Conservation (phyloP, 1,284 basidiomycete genomes). For the Ustilago sp. region DNA sequence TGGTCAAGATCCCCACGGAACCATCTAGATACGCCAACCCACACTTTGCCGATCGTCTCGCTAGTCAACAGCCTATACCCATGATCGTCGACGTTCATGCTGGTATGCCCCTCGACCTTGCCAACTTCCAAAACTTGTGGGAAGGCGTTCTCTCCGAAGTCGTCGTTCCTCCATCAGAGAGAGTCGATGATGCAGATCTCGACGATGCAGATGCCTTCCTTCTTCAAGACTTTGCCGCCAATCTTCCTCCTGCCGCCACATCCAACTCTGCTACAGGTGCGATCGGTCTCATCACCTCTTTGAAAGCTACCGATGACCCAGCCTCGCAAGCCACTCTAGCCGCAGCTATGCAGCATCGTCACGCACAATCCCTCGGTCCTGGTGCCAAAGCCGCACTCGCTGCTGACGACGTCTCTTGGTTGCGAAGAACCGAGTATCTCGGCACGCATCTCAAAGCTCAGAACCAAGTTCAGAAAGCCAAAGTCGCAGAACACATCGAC, state of each 20-base stretch:
- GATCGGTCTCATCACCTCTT: constrained; percentile 38
- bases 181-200: constrained; percentile 40
- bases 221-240: constrained; percentile 56
- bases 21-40: constrained; percentile 63
- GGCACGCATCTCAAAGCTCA: constrained; percentile 60
- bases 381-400: constrained; percentile 42
- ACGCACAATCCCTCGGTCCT: constrained; percentile 48
- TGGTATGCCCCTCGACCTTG: constrained; percentile 67
- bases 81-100: constrained; percentile 65
- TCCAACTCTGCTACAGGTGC: constrained; percentile 33
- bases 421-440: constrained; percentile 67
- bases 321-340: constrained; percentile 31
- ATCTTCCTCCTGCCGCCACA: constrained; percentile 31
- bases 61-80: constrained; percentile 60
- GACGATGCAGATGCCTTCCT: constrained; percentile 65
- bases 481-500: constrained; percentile 52
- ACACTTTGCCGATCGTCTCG: constrained; percentile 61
- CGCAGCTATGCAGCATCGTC: constrained; percentile 51
- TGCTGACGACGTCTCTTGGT: constrained; percentile 66
- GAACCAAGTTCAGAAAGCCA: constrained; percentile 46
- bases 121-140: constrained; percentile 64
- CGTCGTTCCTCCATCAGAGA: constrained; percentile 21
- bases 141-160: constrained; percentile 51
- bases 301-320: constrained; percentile 40
- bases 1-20: constrained; percentile 57